A percentile compares a stretch with the other conserved stretches of the same genome.
Evolutionary conservation across 306 rosid species (phyloP).

Genomic region (Trichosanthes cucumerina): DNA sequence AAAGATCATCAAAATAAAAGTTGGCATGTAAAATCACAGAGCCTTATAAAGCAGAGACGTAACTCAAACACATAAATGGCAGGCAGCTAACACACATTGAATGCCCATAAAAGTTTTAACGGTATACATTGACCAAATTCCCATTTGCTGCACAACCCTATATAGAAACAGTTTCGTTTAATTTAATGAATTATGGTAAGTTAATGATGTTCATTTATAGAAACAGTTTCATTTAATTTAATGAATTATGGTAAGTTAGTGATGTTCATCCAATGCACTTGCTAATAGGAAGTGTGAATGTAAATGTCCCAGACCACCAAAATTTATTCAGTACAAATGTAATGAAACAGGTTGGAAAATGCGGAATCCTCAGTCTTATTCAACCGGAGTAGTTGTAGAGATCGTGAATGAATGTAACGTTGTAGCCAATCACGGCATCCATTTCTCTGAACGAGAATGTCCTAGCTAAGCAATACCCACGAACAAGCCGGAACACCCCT

Average conservation of each 20-base stretch:
- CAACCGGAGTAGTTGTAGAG: not conserved
- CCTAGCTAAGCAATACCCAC: not conserved
- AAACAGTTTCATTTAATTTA: not conserved
- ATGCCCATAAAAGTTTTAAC: slow-evolving; percentile 8
- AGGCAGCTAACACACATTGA: slow-evolving; percentile 7
- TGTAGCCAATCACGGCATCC: not conserved
- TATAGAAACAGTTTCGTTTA: slow-evolving; percentile 8
- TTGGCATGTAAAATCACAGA: not conserved
- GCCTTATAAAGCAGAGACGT: not conserved
- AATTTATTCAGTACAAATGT: not conserved
- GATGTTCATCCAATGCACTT: not conserved
- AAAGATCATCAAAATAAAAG: not conserved
- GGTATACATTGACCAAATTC: not conserved
- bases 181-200: not conserved
- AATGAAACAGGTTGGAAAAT: not conserved
- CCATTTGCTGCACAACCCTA: not conserved
- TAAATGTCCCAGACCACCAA: not conserved
- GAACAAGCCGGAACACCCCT: not conserved
- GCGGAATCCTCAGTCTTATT: not conserved
- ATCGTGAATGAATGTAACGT: not conserved
- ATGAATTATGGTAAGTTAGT: not conserved
- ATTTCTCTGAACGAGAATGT: not conserved
- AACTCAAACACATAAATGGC: not conserved
- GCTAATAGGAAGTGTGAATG: not conserved
- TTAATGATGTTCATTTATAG: not conserved